These are phyloP conservation scores for Podospora anserina DNA, from an alignment of 495 filamentous ascomycete genomes.

Conservation along the genomic window DNA sequence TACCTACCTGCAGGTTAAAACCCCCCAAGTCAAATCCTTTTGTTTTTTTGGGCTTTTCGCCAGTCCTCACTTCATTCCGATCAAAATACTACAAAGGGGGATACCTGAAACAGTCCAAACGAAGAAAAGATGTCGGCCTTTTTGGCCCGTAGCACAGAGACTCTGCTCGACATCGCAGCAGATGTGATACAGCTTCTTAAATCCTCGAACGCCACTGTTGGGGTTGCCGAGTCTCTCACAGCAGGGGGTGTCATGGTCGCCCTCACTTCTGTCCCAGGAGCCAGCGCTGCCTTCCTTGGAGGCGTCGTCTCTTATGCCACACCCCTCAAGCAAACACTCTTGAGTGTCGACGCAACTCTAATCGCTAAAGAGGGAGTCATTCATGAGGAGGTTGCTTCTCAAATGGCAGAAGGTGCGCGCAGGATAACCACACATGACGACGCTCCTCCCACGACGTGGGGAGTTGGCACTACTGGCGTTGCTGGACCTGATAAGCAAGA, in stretches of 20 bases:
- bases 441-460: conserved; percentile 27
- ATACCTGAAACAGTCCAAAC: too few species aligned
- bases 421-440: conserved; percentile 19
- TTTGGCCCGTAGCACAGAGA: conserved; percentile 11
- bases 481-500: conserved; percentile 31
- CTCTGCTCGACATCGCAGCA: conserved; percentile 21
- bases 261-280: conserved; percentile 30
- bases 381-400: conserved; percentile 31
- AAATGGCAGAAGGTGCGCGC: conserved; percentile 34
- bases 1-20: too few species aligned
- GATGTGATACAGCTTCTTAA: conserved; percentile 26
- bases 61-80: too few species aligned
- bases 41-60: too few species aligned
- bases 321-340: conserved; percentile 27
- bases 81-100: too few species aligned
- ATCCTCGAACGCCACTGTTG: conserved; percentile 23
- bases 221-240: conserved; percentile 35
- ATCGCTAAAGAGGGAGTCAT: conserved; percentile 34
- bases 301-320: conserved; percentile 37
- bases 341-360: conserved; percentile 27
- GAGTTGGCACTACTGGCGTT: conserved; percentile 34
- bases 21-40: too few species aligned
- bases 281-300: conserved; percentile 31
- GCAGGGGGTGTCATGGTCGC: conserved; percentile 30
- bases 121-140: neutral